These are phyloP conservation scores for Limnanthes douglasii DNA, from an alignment of 345 rosid species.

Conservation along the genomic window DNA sequence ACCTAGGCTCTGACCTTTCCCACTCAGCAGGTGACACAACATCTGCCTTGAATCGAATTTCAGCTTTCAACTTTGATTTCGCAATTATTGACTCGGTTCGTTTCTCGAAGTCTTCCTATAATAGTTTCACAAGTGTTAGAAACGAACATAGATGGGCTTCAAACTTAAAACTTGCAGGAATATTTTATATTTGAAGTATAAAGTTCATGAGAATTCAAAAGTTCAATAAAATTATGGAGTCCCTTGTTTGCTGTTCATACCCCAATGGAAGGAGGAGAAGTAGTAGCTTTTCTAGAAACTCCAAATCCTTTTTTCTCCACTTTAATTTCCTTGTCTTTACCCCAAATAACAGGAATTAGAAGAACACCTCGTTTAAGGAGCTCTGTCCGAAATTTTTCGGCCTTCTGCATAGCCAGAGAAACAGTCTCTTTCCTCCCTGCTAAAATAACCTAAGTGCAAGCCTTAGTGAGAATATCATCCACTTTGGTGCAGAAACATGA, in stretches of 20 bases:
- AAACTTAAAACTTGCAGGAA: conserved; percentile 1
- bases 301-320: conserved; percentile 84
- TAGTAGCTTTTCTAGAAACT: conserved; percentile 29
- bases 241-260: no score
- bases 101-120: conserved; percentile 80
- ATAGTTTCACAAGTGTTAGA: conserved; percentile 1
- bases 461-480: conserved; percentile 6
- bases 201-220: neutral
- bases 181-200: neutral
- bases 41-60: conserved; percentile 69
- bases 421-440: conserved; percentile 74
- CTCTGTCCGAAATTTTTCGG: conserved; percentile 84
- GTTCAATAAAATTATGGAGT: neutral
- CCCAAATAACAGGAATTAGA: conserved; percentile 78
- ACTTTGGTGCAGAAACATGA: neutral
- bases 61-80: conserved; percentile 79
- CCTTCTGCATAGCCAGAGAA: conserved; percentile 48
- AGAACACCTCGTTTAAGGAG: conserved; percentile 81
- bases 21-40: conserved; percentile 64
- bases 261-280: conserved; percentile 84
- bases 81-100: conserved; percentile 66
- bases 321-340: conserved; percentile 39
- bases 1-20: conserved; percentile 67
- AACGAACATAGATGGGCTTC: conserved; percentile 2
- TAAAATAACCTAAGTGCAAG: conserved; percentile 53